Conservation (phyloP, 805 yeast species). For the Saccharomyces eubayanus region DNA sequence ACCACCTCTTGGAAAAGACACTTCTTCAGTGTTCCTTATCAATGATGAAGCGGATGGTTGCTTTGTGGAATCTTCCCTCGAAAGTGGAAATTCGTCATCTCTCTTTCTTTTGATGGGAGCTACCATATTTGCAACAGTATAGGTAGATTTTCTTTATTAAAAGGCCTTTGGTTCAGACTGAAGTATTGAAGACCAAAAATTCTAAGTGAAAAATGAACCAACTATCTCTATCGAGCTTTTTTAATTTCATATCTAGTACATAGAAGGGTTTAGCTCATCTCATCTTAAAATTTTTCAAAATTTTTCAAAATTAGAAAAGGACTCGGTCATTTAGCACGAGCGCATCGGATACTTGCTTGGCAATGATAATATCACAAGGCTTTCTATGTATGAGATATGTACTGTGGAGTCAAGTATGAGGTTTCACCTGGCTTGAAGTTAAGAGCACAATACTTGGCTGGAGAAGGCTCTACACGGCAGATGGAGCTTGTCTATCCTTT, state of each 20-base stretch:
- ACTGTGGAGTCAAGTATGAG: not conserved
- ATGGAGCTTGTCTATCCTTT: too few relatives aligned
- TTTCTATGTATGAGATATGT: too few relatives aligned
- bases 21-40: slow-evolving; percentile 31
- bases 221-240: not conserved
- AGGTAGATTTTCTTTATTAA: not conserved
- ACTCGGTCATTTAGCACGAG: not conserved
- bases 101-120: slow-evolving; percentile 40
- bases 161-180: not conserved
- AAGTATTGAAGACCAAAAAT: not conserved
- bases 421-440: too few relatives aligned
- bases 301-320: not conserved
- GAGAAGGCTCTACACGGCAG: too few relatives aligned
- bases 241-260: not conserved
- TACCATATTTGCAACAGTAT: slow-evolving; percentile 4
- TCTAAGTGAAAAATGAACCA: not conserved
- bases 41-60: slow-evolving; percentile 33
- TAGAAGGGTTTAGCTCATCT: not conserved
- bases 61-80: slow-evolving; percentile 34
- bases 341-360: not conserved
- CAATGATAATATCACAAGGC: not conserved
- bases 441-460: too few relatives aligned
- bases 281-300: not conserved
- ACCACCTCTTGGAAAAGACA: slow-evolving; percentile 91
- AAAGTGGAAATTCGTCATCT: slow-evolving; percentile 38